A percentile compares a stretch with the other conserved stretches of the same genome.
These are phyloP conservation scores for Colletotrichum cereale DNA, from an alignment of 2,329 filamentous ascomycete genomes.

Conservation along the genomic window DNA sequence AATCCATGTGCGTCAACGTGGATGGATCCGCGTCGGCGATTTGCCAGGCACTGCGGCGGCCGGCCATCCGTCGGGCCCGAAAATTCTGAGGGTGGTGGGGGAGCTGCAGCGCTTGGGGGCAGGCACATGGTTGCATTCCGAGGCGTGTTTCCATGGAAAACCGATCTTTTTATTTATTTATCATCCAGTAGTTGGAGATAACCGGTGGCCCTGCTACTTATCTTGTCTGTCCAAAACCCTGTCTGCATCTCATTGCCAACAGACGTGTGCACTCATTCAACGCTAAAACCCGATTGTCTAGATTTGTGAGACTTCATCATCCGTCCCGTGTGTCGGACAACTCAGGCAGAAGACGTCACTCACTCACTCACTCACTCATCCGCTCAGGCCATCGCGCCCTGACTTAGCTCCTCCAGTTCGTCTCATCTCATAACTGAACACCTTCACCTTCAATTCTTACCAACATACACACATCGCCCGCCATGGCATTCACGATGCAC, in stretches of 20 bases:
- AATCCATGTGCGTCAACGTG: slow-evolving; percentile 32
- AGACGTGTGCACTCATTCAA: not conserved
- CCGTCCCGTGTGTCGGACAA: not conserved
- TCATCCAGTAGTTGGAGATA: slow-evolving; percentile 13
- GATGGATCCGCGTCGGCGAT: slow-evolving; percentile 27
- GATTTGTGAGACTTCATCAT: not conserved
- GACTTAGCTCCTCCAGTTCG: slow-evolving; percentile 34
- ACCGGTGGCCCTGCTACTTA: not conserved
- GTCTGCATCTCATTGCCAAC: not conserved
- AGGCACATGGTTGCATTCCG: slow-evolving; percentile 1
- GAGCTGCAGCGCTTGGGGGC: not conserved
- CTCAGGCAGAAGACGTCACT: slow-evolving; percentile 16
- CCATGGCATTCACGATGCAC: slow-evolving; percentile 97
- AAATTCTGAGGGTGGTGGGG: slow-evolving; percentile 28
- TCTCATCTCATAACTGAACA: slow-evolving; percentile 24
- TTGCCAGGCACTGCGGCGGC: slow-evolving; percentile 27
- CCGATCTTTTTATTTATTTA: not conserved
- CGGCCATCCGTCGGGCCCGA: slow-evolving; percentile 27
- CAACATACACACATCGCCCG: slow-evolving; percentile 34
- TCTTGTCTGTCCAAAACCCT: not conserved
- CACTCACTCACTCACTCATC: not conserved
- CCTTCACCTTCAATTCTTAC: not conserved
- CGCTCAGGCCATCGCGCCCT: slow-evolving; percentile 13
- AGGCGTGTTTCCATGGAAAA: not conserved
- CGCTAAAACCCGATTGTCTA: not conserved